Evolutionary conservation across 2,329 filamentous ascomycete species (phyloP).

Genomic region (Orbilia brochopaga): DNA sequence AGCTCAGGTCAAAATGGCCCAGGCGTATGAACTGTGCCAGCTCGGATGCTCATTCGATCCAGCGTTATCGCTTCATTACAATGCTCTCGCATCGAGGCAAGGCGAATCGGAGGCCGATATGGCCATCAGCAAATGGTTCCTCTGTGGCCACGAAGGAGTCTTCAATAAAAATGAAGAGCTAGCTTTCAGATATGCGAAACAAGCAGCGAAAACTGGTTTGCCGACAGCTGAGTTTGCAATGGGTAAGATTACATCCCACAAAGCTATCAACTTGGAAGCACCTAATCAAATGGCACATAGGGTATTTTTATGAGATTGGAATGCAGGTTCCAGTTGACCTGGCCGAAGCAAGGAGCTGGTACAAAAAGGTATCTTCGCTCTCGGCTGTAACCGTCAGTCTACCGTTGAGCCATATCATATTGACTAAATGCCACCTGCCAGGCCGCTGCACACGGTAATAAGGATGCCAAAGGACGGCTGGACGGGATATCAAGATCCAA

Average conservation of each 20-base stretch:
- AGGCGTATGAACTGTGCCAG: constrained; percentile 91
- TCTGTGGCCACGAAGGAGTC: constrained; percentile 89
- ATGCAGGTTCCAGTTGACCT: constrained; percentile 87
- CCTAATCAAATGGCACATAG: constrained; percentile 30
- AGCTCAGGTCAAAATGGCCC: constrained; percentile 89
- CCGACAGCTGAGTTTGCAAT: constrained; percentile 94
- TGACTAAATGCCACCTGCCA: constrained; percentile 61
- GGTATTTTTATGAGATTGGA: constrained; percentile 96
- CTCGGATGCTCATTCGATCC: constrained; percentile 94
- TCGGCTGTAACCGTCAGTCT: background rate
- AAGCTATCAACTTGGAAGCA: background rate
- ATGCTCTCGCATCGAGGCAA: constrained; percentile 87
- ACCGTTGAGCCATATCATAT: background rate
- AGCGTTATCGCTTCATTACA: constrained; percentile 90
- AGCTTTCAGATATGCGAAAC: constrained; percentile 86
- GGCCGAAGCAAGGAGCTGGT: constrained; percentile 84
- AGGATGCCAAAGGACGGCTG: constrained; percentile 80
- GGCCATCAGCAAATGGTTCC: constrained; percentile 97
- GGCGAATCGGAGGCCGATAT: constrained; percentile 89
- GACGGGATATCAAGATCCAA: constrained; percentile 83
- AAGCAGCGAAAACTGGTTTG: constrained; percentile 80
- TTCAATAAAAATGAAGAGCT: constrained; percentile 96
- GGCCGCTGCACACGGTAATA: constrained; percentile 87
- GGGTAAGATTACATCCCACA: constrained; percentile 58
- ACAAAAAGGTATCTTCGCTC: constrained; percentile 61